Base-by-base conservation (phyloP, 257 asterid genomes). In the Gentiana dahurica region DNA sequence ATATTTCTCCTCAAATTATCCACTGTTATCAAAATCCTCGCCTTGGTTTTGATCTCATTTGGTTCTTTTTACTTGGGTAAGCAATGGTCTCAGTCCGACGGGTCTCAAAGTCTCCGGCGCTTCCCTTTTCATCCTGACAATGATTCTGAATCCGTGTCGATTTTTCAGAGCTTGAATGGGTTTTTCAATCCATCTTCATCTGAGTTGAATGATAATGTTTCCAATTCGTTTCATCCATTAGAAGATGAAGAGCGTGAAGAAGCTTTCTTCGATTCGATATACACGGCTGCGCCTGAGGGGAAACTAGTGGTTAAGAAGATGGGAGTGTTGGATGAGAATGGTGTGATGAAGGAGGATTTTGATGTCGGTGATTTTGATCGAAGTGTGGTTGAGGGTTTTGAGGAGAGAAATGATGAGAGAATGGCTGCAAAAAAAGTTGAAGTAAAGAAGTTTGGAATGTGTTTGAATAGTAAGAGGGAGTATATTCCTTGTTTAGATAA, bases 401-500 rank as follows among this genome's bases (percentile, higher is more conserved):
- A 72, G 51, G 76, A 67, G 43, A 63, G 69, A 50, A 84, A 80
- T 51, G 82, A 71, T 76, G 78, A 68, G 58, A 64, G 62, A 66
- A 53, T 51, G 79, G 68, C 44, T 79, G 72, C 33, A 62, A 11
- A 2, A 12, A 12, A 10, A 12, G 32, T 7, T 13, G 46, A 57
- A 60, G 38, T 66, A 53, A 6, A 49, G 5, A 85, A 87, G 75
- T 83, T 78, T 48, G 67, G 55, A 1, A 7, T 79, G 67, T 91
- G 96, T 56, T 79, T 79, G 0, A 75, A 49, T 65, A 79, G 82
- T 65, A 76, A 82, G 95, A 79, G 83, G 70, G 98, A 91, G 79
- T 79, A 81, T 60, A 85, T 91, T 48, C 98, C 98, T 37, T 91
- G 98, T 69, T 69, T 87, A 86, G 98, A 87, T 71, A 87, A 91